Evolutionary conservation across 768 basidiomycete genomes (phyloP).

Genomic region (Rhodotorula diobovata): DNA sequence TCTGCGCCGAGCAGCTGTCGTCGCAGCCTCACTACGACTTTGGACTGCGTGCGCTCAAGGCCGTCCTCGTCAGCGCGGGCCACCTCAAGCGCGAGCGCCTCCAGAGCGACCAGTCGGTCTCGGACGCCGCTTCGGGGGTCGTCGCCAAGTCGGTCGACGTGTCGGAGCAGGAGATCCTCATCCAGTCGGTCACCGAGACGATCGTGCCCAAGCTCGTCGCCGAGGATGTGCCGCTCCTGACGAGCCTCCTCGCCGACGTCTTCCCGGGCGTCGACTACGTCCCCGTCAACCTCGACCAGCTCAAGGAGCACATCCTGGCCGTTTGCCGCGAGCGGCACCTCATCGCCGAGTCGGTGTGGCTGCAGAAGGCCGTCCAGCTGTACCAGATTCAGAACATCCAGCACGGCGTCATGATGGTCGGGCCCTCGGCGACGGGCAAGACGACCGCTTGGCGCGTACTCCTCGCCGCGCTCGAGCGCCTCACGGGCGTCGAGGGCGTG

Average conservation of each 20-base stretch:
- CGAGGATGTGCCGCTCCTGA: slow-evolving; percentile 89
- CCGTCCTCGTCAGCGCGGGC: slow-evolving; percentile 93
- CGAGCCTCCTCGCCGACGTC: slow-evolving; percentile 89
- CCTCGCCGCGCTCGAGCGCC: slow-evolving; percentile 77
- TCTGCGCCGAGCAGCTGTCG: slow-evolving; percentile 94
- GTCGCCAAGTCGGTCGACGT: slow-evolving; percentile 51
- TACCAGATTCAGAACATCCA: slow-evolving; percentile 99
- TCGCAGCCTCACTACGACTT: slow-evolving; percentile 99
- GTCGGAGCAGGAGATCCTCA: slow-evolving; percentile 91
- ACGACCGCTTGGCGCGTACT: slow-evolving; percentile 95
- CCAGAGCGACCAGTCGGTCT: slow-evolving; percentile 40
- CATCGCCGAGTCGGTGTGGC: slow-evolving; percentile 82
- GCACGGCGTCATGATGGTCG: slow-evolving; percentile 99
- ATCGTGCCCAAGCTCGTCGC: slow-evolving; percentile 97
- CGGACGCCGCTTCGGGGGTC: background rate
- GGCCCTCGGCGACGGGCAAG: slow-evolving; percentile 93
- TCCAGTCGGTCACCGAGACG: slow-evolving; percentile 96
- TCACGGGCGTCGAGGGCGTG: slow-evolving; percentile 88
- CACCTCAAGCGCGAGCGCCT: slow-evolving; percentile 91
- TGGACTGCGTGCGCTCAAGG: slow-evolving; percentile 92
- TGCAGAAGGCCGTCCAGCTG: slow-evolving; percentile 90
- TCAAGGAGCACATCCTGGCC: slow-evolving; percentile 76
- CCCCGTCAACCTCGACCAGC: slow-evolving; percentile 78
- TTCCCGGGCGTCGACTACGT: slow-evolving; percentile 93
- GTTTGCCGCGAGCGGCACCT: slow-evolving; percentile 82